Conservation (phyloP, 1,284 basidiomycete species). For the Takashimella koratensis region DNA sequence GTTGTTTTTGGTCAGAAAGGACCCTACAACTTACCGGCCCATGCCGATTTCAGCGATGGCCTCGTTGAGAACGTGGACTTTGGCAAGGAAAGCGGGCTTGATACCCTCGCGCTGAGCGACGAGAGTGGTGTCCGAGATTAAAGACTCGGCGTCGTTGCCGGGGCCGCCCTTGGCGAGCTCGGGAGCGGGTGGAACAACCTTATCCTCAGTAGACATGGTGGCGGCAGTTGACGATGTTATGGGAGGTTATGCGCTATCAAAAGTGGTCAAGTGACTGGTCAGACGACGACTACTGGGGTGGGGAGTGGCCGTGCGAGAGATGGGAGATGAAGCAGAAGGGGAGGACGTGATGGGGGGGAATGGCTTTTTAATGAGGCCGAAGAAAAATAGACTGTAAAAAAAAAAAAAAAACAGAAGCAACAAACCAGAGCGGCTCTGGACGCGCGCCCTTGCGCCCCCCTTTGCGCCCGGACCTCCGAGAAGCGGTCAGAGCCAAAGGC, state of each 20-base stretch:
- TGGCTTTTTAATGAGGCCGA: too few species aligned
- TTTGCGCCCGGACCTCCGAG: too few species aligned
- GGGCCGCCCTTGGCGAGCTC: neutral
- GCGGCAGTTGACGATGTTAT: neutral
- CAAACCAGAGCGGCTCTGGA: neutral
- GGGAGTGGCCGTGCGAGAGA: neutral
- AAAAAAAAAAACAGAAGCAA: neutral
- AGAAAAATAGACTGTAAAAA: too few species aligned
- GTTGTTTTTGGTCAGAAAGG: too few species aligned
- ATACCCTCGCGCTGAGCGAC: constrained; percentile 22
- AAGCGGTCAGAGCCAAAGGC: too few species aligned
- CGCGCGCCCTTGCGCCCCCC: too few species aligned
- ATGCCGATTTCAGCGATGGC: constrained; percentile 54
- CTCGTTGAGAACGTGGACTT: constrained; percentile 32
- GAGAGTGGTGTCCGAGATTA: constrained; percentile 15
- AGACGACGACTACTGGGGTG: too few species aligned
- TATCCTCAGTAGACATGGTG: neutral
- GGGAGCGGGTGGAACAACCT: neutral
- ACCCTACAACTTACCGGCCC: too few species aligned
- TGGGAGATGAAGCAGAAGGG: neutral
- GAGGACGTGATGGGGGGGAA: neutral
- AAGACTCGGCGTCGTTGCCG: constrained; percentile 14
- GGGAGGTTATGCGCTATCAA: too few species aligned
- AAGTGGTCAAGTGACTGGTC: too few species aligned
- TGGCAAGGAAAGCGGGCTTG: constrained; percentile 31